Percentiles rank a stretch among this genome's conserved stretches.
phyloP scores from a whole-genome alignment of 768 basidiomycete species.

The Pluteus cervinus region DNA sequence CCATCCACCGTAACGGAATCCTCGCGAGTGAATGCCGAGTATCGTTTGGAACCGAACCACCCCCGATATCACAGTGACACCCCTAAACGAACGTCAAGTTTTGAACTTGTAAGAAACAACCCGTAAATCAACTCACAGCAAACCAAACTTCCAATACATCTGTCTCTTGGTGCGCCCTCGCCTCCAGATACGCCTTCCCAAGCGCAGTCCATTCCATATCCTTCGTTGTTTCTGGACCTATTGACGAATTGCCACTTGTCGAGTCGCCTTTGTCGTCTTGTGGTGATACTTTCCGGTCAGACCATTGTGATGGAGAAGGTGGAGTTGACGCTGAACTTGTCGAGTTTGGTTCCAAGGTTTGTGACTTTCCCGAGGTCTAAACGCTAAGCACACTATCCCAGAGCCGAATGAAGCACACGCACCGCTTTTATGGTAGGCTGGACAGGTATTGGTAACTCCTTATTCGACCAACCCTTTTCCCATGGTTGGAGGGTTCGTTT shows the following conservation, averaged over 20 bases:
- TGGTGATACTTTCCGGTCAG: no score
- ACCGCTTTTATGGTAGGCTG: slow-evolving; percentile 2
- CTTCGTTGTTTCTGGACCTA: not conserved
- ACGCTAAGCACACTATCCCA: no score
- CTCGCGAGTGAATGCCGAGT: slow-evolving; percentile 39
- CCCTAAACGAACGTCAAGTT: not conserved
- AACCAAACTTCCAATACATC: slow-evolving; percentile 38
- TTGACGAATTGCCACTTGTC: not conserved
- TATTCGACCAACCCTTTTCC: not conserved
- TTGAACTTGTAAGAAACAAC: slow-evolving; percentile 1
- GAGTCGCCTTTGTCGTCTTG: no score
- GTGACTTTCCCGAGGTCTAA: no score
- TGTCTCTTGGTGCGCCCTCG: slow-evolving; percentile 9
- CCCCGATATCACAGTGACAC: slow-evolving; percentile 29
- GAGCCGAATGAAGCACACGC: no score
- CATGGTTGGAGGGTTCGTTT: no score
- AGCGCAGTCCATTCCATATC: slow-evolving; percentile 4
- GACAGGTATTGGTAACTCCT: not conserved
- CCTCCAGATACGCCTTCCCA: slow-evolving; percentile 13
- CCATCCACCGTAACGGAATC: slow-evolving; percentile 54
- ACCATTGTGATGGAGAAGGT: not conserved
- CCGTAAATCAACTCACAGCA: slow-evolving; percentile 25
- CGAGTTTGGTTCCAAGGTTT: not conserved
- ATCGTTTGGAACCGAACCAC: slow-evolving; percentile 35
- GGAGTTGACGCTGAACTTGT: slow-evolving; percentile 14